Evolutionary conservation across 306 rosid genomes (phyloP).

Genomic region (Lathyrus aphaca): DNA sequence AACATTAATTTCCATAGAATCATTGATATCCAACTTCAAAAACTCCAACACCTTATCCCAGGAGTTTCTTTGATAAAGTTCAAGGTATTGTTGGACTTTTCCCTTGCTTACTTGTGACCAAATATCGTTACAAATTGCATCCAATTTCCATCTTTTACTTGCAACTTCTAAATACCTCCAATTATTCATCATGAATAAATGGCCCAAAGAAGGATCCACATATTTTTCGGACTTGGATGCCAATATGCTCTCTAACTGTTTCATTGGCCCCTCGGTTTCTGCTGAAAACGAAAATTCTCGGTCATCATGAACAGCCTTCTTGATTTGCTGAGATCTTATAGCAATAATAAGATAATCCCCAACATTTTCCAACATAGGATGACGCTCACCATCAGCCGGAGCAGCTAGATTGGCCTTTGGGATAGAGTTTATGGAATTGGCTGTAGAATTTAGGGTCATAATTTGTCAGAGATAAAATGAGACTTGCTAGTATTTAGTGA

Average conservation of each 20-base stretch:
- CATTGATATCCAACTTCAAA: slow-evolving; percentile 52
- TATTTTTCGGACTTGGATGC: neutral
- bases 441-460: neutral
- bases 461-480: neutral
- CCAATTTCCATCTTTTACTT: slow-evolving; percentile 37
- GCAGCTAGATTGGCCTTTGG: neutral
- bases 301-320: neutral
- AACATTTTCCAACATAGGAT: neutral
- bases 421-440: neutral
- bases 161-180: slow-evolving; percentile 39
- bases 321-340: neutral
- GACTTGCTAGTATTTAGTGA: no score
- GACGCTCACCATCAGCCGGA: neutral
- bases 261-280: neutral
- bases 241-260: neutral
- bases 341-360: neutral
- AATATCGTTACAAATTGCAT: slow-evolving; percentile 43
- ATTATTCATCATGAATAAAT: slow-evolving; percentile 6
- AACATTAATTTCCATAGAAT: neutral
- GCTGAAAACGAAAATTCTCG: neutral
- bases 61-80: slow-evolving; percentile 42
- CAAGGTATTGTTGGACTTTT: slow-evolving; percentile 44
- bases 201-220: neutral
- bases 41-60: slow-evolving; percentile 62
- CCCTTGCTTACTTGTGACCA: slow-evolving; percentile 53